Percentiles rank a stretch among this genome's conserved stretches.
Conservation (phyloP, 768 basidiomycete genomes). For the Suillus paluster region DNA sequence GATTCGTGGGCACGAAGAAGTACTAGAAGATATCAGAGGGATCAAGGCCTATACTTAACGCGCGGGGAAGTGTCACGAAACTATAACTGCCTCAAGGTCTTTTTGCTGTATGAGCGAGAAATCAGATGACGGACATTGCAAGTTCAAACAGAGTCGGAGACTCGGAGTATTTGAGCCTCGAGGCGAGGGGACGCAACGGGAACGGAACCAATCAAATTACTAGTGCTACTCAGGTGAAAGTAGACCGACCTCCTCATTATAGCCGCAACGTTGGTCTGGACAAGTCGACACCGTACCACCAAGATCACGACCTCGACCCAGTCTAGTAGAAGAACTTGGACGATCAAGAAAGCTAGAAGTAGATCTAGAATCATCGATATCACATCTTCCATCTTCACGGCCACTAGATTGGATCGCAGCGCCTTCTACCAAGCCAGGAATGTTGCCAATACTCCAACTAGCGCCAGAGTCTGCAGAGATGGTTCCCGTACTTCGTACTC, state of each 20-base stretch:
- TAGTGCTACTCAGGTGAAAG: too few species aligned
- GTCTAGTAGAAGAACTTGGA: conserved; percentile 9
- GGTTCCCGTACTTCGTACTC: conserved; percentile 36
- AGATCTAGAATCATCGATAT: background rate
- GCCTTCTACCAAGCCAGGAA: conserved; percentile 9
- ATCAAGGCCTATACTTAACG: background rate
- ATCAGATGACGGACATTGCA: conserved; percentile 1
- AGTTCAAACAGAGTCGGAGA: background rate
- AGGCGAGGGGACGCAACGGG: conserved; percentile 2
- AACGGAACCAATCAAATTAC: background rate
- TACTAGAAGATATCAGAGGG: background rate
- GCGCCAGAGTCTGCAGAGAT: conserved; percentile 16
- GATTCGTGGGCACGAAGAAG: background rate
- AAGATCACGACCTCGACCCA: conserved; percentile 34
- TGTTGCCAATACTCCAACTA: conserved; percentile 11
- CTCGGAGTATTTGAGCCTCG: conserved; percentile 1
- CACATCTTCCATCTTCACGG: too few species aligned
- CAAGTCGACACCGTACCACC: conserved; percentile 26
- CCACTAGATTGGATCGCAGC: conserved; percentile 9
- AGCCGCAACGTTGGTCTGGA: background rate
- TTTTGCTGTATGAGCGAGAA: background rate
- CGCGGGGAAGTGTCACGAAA: background rate
- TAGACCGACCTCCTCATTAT: background rate
- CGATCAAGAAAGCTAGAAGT: background rate
- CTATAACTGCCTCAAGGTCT: background rate